Evolutionary conservation across 2,329 filamentous ascomycete species (phyloP), one percentile per base, ranked within the genome.

Genomic region (Pyricularia sp.): DNA sequence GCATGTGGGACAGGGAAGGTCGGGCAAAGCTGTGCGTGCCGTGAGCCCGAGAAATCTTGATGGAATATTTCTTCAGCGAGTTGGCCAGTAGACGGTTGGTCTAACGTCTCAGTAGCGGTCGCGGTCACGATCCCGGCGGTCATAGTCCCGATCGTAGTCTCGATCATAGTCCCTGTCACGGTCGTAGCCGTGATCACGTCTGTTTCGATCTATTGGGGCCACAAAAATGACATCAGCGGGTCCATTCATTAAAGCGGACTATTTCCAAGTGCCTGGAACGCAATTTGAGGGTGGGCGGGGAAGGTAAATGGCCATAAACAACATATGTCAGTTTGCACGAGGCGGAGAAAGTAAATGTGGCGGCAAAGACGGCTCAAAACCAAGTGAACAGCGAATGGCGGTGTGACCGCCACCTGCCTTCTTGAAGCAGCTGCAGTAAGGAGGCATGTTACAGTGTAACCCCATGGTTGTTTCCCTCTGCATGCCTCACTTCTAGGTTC

Each of bases 41-140:
- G 40, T 12, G 10, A 12, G n/a, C 19, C 40, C 40, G 16, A n/a
- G 40, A 49, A 49, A 49, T 49, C 16, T n/a, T n/a, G 40, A 40
- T 40, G 33, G 33, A 13, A 40, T 40, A 40, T 6, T 40, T 40
- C 33, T 40, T 40, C 33, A 40, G 33, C 12, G 33, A 40, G 33
- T 40, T 40, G 33, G 33, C 49, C 53, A 13, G 4, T 24, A 26
- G 55, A 28, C 26, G 13, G 24, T 19, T 28, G 28, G 26, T n/a
- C 40, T n/a, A n/a, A n/a, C 60, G 40, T 62, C 35, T 63, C 28
- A 63, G 49, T 63, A 63, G 22, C 62, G 62, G 13, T 63, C 62
- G 26, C 62, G 62, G 35, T 62, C 61, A 4, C 61, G 61, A 35
- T 63, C 62, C 35, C 62, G 55, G 55, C 16, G 55, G 55, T 63